A percentile compares a stretch with the other conserved stretches of the same genome.
Conservation (phyloP, 345 rosid genomes). For the Cochlearia excelsa region DNA sequence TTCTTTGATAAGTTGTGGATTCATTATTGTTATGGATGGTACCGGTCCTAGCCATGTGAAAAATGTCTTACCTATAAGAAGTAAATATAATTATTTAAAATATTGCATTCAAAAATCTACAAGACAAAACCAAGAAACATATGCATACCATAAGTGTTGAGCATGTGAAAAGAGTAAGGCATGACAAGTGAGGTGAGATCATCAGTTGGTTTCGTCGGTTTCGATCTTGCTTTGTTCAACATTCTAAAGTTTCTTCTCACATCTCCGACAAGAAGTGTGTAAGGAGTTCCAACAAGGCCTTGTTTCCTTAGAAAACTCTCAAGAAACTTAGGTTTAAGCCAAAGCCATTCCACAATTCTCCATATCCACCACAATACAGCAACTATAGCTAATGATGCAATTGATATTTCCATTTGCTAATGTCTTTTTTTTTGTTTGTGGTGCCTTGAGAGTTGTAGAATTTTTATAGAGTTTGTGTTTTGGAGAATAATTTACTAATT, state of each 20-base stretch:
- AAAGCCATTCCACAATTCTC: conserved; percentile 25
- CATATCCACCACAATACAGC: conserved; percentile 25
- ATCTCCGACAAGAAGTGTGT: conserved; percentile 35
- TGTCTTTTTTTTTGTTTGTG: too few relatives aligned
- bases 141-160: conserved; percentile 32
- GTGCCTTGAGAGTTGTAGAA: too few relatives aligned
- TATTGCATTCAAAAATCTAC: too few relatives aligned
- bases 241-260: conserved; percentile 13
- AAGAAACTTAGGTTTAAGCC: conserved; percentile 34
- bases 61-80: conserved; percentile 39
- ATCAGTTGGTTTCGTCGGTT: conserved; percentile 20
- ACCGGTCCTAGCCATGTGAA: conserved; percentile 48
- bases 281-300: conserved; percentile 34
- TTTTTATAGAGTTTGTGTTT: too few relatives aligned
- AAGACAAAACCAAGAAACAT: neutral
- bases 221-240: conserved; percentile 26
- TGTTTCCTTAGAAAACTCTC: conserved; percentile 33
- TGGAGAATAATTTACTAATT: too few relatives aligned
- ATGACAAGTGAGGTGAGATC: conserved; percentile 28
- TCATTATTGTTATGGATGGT: conserved; percentile 39
- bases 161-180: conserved; percentile 26
- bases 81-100: neutral
- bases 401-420: too few relatives aligned
- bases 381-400: conserved; percentile 15
- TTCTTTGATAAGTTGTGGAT: conserved; percentile 44